Evolutionary conservation across 495 filamentous ascomycete species (phyloP).

Genomic region (Penicillium steckii): DNA sequence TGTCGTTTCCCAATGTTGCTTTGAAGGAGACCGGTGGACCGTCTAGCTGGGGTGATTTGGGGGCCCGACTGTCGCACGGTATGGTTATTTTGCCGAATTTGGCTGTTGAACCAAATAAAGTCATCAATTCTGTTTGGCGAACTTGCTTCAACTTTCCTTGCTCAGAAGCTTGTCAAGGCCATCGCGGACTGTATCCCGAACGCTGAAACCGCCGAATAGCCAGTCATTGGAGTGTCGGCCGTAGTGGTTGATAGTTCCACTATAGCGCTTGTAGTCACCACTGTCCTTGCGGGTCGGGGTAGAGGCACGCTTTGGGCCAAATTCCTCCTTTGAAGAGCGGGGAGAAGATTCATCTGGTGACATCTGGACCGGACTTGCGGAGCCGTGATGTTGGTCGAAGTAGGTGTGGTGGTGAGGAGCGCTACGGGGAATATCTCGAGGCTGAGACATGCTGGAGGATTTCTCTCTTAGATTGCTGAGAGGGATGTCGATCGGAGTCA

Average conservation of each 20-base stretch:
- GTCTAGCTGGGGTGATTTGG: background rate
- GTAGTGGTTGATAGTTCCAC: conserved; percentile 42
- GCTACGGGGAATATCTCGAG: conserved; percentile 25
- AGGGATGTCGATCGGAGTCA: conserved; percentile 18
- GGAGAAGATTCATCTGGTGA: conserved; percentile 16
- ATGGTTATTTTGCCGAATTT: background rate
- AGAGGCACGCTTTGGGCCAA: conserved; percentile 15
- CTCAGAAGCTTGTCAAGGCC: conserved; percentile 48
- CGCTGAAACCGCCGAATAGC: conserved; percentile 50
- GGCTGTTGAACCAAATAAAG: background rate
- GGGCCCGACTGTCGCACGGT: background rate
- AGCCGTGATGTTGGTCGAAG: conserved; percentile 17
- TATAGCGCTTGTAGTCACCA: conserved; percentile 41
- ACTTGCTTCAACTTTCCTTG: conserved; percentile 22
- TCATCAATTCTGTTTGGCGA: background rate
- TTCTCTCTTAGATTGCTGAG: conserved; percentile 7
- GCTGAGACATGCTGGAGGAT: conserved; percentile 12
- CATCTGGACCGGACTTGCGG: conserved; percentile 22
- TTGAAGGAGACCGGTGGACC: background rate
- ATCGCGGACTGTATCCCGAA: conserved; percentile 46
- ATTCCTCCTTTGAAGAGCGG: conserved; percentile 17
- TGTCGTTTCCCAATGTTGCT: background rate
- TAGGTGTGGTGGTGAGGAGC: conserved; percentile 11
- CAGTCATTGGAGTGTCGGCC: conserved; percentile 52
- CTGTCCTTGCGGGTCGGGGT: conserved; percentile 26